Percentiles rank a stretch among this genome's conserved stretches.
These are phyloP conservation scores for Elongisporangium anandrum DNA, from an alignment of 352 stramenopile genomes.

Conservation along the genomic window DNA sequence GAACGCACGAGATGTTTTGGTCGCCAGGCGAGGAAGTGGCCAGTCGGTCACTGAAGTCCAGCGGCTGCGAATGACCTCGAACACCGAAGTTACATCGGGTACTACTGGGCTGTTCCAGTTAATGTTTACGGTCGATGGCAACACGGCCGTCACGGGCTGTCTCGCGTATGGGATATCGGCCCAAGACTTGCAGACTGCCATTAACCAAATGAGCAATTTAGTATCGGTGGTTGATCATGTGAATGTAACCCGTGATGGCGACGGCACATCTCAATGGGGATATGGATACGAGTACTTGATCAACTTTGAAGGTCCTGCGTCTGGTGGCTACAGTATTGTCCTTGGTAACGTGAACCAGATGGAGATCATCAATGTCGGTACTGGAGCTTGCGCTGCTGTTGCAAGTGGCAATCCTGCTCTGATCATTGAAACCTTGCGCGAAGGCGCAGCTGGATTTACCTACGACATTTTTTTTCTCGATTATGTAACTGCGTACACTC, in stretches of 20 bases:
- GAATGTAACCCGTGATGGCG: constrained; percentile 57
- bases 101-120: constrained; percentile 54
- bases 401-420: constrained; percentile 44
- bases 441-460: constrained; percentile 47
- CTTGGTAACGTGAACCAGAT: constrained; percentile 52
- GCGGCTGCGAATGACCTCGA: constrained; percentile 62
- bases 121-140: constrained; percentile 49
- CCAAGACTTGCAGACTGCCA: constrained; percentile 37
- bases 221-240: constrained; percentile 35
- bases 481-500: constrained; percentile 24
- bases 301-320: constrained; percentile 50
- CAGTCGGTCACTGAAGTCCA: constrained; percentile 66
- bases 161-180: constrained; percentile 72
- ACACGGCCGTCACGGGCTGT: constrained; percentile 49
- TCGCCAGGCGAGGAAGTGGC: constrained; percentile 52
- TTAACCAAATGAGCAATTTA: constrained; percentile 64
- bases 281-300: constrained; percentile 81
- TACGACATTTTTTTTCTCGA: constrained; percentile 82
- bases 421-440: constrained; percentile 61
- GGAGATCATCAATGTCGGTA: constrained; percentile 46
- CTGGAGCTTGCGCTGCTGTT: constrained; percentile 30
- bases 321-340: constrained; percentile 50
- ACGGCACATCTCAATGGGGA: constrained; percentile 58
- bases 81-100: constrained; percentile 44
- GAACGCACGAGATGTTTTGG: constrained; percentile 41